Evolutionary conservation across 75 land plant genomes (phyloP), one percentile per base, ranked within the genome.

Genomic region (Pinus taeda): DNA sequence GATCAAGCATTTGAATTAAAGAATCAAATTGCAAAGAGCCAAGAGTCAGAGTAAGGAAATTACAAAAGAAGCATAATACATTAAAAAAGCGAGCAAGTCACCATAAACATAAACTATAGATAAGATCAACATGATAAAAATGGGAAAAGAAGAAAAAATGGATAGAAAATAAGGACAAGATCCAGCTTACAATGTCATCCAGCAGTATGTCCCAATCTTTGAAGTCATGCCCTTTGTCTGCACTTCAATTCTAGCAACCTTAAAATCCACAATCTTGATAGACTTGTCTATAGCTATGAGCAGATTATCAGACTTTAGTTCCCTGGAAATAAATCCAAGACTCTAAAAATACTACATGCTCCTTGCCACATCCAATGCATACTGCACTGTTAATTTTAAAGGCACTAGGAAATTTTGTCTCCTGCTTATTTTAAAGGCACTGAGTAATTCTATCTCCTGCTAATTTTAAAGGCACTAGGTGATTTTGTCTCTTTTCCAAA

Each of bases 281-380:
- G 91, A 91, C 73, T 91, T 93, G 73, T 93, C 93, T 12, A 79
- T 78, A 56, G 79, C 86, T 42, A 93, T 91, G 33, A 93, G 75
- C n/a, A 93, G 83, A 58, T 91, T 93, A 72, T 91, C 95, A 3
- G 93, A 93, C 82, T 93, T 93, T 61, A 93, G 77, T 78, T 93
- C 95, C 70, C 94, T 72, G 85, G 90, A 93, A 45, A 92, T 90
- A 53, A 90, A 76, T 0, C 83, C 83, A 33, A 85, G 75, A 22
- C 88, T 85, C 77, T 93, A 91, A 22, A 93, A 79, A 79, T 91
- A 93, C 73, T 83, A 88, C 95, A 93, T 93, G 61, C 95, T 93
- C 57, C 78, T 80, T 2, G 95, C 95, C 55, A 93, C 77, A 77
- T n/a, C n/a, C n/a, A n/a, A n/a, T n/a, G n/a, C n/a, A n/a, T n/a